Percentiles rank a stretch among this genome's conserved stretches.
phyloP scores from a whole-genome alignment of 441 rosid genomes.

The Bocquillonia castaneifolia region DNA sequence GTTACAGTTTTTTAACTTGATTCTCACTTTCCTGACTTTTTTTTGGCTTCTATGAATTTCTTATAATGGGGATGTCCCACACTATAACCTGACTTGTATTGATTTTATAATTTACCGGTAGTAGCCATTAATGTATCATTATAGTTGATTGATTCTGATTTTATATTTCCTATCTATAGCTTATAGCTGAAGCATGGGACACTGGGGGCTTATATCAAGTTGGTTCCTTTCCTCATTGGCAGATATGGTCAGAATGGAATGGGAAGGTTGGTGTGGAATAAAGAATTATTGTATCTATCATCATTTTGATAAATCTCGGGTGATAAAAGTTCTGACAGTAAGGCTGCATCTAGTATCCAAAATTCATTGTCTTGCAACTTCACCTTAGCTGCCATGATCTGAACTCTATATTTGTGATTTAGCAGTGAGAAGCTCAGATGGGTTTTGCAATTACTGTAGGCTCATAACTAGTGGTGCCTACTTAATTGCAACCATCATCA shows the following conservation, averaged over 20 bases:
- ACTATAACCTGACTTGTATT: neutral
- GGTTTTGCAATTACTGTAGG: neutral
- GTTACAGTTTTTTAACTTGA: neutral
- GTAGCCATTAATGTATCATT: neutral
- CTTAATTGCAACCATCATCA: neutral
- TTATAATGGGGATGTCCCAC: neutral
- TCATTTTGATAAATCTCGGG: neutral
- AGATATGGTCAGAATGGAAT: conserved; percentile 98
- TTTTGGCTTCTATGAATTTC: neutral
- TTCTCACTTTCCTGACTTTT: neutral
- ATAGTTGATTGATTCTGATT: neutral
- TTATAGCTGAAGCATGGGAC: conserved; percentile 98
- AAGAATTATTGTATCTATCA: neutral
- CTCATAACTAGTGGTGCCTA: neutral
- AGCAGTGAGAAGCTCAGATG: neutral
- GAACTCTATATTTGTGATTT: neutral
- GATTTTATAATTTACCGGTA: neutral
- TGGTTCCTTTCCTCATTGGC: conserved; percentile 95
- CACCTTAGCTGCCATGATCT: neutral
- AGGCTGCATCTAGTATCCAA: neutral
- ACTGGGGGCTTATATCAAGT: conserved; percentile 97
- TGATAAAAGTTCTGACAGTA: neutral
- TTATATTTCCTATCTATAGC: conserved; percentile 35
- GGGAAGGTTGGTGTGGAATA: conserved; percentile 66
- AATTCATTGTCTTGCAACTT: neutral